Evolutionary conservation across 2,329 filamentous ascomycete genomes (phyloP), one percentile per base, ranked within the genome.

Genomic region (Ophiostoma montium): DNA sequence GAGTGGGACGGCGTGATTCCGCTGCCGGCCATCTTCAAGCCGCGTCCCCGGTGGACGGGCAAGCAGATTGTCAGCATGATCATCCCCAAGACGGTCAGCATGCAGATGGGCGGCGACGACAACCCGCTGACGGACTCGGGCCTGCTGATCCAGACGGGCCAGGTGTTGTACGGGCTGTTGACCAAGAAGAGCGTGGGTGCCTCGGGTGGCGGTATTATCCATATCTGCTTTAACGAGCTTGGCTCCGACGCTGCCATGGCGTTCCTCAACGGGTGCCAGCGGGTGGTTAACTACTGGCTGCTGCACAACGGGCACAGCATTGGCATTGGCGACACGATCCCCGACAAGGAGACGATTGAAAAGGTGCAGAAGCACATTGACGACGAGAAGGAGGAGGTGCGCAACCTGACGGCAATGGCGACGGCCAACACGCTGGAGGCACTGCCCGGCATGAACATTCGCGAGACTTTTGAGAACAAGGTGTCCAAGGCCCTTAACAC

Each of bases 21-120:
- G 6, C 79, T 82, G 33, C 92, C 92, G 13, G 88, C 90, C n/a
- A 95, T 99, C 55, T 61, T 94, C 55, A 95, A 95, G 67, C 92
- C 92, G 10, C 75, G 81, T 48, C 88, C 92, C 38, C 81, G 88
- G 57, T 99, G 92, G 92, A 96, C 90, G 47, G 92, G 92, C 58
- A 99, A 99, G 69, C 92, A 99, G 68, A 82, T 99, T 56, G 81
- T 94, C 62, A 95, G 89, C 66, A 79, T 96, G 79, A 80, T 92
- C 51, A 84, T 98, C 55, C 90, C 92, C 15, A 72, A 79, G 49
- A 86, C 88, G 55, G 81, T 98, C 57, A 96, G 89, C 62, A 74
- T 90, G 43, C 76, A 82, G 57, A 74, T 71, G 52, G 70, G 78
- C 42, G 79, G 80, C 43, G 80, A 85, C 51, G 71, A 74, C 51